Evolutionary conservation across 495 filamentous ascomycete species (phyloP).

Genomic region (Penicillium psychrofluorescens): DNA sequence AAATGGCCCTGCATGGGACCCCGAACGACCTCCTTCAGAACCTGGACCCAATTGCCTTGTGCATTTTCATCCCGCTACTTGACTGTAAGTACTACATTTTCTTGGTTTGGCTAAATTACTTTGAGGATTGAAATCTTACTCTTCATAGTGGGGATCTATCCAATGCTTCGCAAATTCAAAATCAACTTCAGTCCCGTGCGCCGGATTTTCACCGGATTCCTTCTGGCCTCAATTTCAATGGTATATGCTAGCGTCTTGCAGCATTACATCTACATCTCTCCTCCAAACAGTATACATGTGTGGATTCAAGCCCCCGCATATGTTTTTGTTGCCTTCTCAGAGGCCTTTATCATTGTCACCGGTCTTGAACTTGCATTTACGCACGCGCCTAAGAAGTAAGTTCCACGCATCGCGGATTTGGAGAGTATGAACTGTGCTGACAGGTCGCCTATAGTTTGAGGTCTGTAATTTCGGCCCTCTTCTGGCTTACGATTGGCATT

Average conservation of each 20-base stretch:
- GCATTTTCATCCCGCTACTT: slow-evolving; percentile 73
- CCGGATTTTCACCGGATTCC: slow-evolving; percentile 64
- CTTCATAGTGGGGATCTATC: slow-evolving; percentile 53
- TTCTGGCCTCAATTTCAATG: slow-evolving; percentile 54
- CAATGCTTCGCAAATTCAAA: slow-evolving; percentile 50
- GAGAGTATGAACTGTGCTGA: not conserved
- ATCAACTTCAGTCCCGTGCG: slow-evolving; percentile 68
- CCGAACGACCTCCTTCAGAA: slow-evolving; percentile 78
- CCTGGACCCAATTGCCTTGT: slow-evolving; percentile 65
- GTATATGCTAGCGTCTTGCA: slow-evolving; percentile 59
- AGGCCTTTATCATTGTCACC: slow-evolving; percentile 51
- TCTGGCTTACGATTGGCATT: slow-evolving; percentile 16
- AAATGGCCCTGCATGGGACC: slow-evolving; percentile 60
- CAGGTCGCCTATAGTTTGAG: slow-evolving; percentile 7
- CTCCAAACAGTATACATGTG: slow-evolving; percentile 35
- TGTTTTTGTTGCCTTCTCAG: slow-evolving; percentile 48
- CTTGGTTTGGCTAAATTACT: too few species aligned
- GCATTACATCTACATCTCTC: slow-evolving; percentile 60
- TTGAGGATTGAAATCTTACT: too few species aligned
- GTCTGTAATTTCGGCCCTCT: slow-evolving; percentile 21
- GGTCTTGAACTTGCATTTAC: slow-evolving; percentile 38
- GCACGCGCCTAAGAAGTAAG: slow-evolving; percentile 18
- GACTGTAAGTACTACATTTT: slow-evolving; percentile 32
- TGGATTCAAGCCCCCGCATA: slow-evolving; percentile 51
- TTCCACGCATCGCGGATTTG: not conserved